Percentiles rank a stretch among this genome's conserved stretches.
phyloP scores from a whole-genome alignment of 495 filamentous ascomycete genomes.

The Astrothelium macrocarpum region DNA sequence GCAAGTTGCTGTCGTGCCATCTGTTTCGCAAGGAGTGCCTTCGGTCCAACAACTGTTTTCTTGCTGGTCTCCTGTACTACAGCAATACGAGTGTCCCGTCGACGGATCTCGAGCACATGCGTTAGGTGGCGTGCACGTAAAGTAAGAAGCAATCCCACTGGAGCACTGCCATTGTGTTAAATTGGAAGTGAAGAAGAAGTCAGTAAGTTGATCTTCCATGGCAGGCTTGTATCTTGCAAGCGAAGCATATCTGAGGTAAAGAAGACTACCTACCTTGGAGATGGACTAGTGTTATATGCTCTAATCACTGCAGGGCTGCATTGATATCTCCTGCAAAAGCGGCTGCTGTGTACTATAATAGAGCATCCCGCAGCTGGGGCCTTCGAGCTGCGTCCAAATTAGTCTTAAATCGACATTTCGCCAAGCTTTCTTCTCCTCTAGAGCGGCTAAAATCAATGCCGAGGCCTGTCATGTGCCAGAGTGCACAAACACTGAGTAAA shows the following conservation, averaged over 20 bases:
- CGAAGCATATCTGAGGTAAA: neutral
- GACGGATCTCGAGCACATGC: neutral
- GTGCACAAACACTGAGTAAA: too few species aligned
- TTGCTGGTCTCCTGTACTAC: neutral
- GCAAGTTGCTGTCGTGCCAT: slow-evolving; percentile 3
- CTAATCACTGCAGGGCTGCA: neutral
- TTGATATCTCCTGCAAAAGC: neutral
- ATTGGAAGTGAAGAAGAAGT: slow-evolving; percentile 1
- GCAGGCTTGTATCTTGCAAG: neutral
- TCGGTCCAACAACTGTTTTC: neutral
- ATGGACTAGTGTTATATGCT: neutral
- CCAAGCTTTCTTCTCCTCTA: neutral
- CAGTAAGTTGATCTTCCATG: neutral
- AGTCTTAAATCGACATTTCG: neutral
- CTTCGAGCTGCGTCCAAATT: neutral
- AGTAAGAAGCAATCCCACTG: neutral
- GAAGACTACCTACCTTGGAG: neutral
- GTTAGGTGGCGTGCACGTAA: neutral
- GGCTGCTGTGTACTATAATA: neutral
- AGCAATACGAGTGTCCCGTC: neutral
- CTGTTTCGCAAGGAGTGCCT: neutral
- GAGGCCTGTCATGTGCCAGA: neutral
- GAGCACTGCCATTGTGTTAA: neutral
- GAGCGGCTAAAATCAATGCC: neutral
- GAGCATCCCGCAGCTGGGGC: neutral